Base-by-base conservation (phyloP, 805 yeast species). In the Cyberlindnera sargentensis region DNA sequence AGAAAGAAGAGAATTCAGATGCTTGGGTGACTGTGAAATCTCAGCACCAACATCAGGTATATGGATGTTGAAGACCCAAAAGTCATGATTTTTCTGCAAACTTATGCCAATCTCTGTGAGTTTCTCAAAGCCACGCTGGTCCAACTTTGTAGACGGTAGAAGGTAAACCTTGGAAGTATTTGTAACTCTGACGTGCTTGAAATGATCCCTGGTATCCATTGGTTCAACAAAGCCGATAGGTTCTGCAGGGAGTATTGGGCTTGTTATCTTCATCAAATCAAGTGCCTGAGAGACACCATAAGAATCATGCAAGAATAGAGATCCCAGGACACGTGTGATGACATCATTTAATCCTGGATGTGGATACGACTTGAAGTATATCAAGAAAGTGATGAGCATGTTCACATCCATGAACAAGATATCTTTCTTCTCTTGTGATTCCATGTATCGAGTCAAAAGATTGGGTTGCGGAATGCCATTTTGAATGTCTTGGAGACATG, bases 181-280 rank as follows among this genome's bases (percentile, higher is more conserved):
- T 15, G 51, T 48, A 41, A 41, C 41, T 23, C 51, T 37, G 23
- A 48, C 31, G 27, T 48, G 51, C 6, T 34, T 44, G 44, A 48
- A 45, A 23, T 44, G 42, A 33, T 48, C 51, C 15, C 31, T 27
- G 15, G 42, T 9, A 3, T 25, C 4, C 1, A 39, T 2, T 3
- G 39, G 15, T n/a, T 15, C 32, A 4, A 31, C 25, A 3, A 31
- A n/a, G n/a, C 28, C 7, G 20, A 11, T 4, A 5, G 26, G 4
- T 8, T 30, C 40, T 3, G 30, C 37, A 28, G 39, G 25, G n/a
- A 25, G 7, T 8, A 9, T 31, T 33, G 11, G 24, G 2, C 11
- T 6, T 29, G 34, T 26, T 30, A 31, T 29, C 20, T 10, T 33
- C 27, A 25, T 20, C 31, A 20, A 29, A 5, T 37, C 29, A 11